Evolutionary conservation across 2,329 filamentous ascomycete species (phyloP), one percentile per base, ranked within the genome.

Genomic region (Thelonectria olida): DNA sequence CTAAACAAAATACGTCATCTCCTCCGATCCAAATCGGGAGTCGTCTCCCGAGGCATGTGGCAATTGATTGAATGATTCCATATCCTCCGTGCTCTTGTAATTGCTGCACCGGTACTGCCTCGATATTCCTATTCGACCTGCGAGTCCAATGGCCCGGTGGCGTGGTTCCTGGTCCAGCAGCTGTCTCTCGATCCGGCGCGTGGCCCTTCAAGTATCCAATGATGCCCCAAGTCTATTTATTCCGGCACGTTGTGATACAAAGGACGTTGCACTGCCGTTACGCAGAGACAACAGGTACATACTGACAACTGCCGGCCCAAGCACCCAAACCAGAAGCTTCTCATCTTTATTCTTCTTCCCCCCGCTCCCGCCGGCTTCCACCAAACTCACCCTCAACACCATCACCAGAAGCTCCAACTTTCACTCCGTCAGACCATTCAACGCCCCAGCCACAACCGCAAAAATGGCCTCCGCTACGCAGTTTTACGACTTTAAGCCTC

Each of bases 401-500:
- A 61, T 53, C 17, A 54, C 56, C 39, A 28, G 45, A 38, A 55
- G 47, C 50, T 52, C 27, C 49, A 58, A 34, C 28, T 31, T 59
- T 53, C 38, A 22, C 53, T 23, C 58, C 59, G 62, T 64, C 47
- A 27, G 54, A 23, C 48, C 39, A 42, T 54, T 55, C 31, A 13
- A 49, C 39, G 39, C 28, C 23, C 52, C 19, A 36, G 28, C 52
- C 23, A 15, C 13, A 36, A 25, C 55, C 4, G 55, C 64, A 58
- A 75, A 64, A 39, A 81, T 81, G 79, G 71, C 79, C 58, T 79
- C 79, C 42, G 79, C 79, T 51, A 76, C 78, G 28, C 72, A 63
- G 68, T 92, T 97, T 78, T 96, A 90, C 84, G 90, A 94, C 76
- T 96, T 96, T 80, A 92, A 90, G 82, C 89, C 92, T 67, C 86